Evolutionary conservation across 306 rosid genomes (phyloP).

Genomic region (Dalbergia oliveri): DNA sequence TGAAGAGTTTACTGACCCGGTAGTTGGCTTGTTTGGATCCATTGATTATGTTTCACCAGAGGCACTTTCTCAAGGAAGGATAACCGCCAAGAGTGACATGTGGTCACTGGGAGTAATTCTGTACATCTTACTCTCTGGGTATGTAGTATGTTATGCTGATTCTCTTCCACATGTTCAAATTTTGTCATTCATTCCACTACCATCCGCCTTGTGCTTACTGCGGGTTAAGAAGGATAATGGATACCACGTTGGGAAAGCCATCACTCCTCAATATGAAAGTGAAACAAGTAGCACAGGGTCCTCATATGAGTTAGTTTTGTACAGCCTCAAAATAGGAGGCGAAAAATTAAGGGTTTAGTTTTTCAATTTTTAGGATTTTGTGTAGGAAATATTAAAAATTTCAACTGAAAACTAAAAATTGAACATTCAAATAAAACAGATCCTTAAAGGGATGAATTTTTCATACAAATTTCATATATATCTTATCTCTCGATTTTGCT

Average conservation of each 20-base stretch:
- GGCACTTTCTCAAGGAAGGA: constrained; percentile 83
- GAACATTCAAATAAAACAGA: too few relatives aligned
- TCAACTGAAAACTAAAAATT: too few relatives aligned
- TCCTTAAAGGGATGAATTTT: neutral
- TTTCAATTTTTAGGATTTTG: too few relatives aligned
- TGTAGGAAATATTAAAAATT: too few relatives aligned
- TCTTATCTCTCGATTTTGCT: constrained; percentile 13
- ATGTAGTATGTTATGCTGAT: constrained; percentile 10
- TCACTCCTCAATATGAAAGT: too few relatives aligned
- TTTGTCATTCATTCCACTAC: too few relatives aligned
- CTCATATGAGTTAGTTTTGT: neutral
- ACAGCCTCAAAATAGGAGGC: neutral
- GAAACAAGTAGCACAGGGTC: neutral
- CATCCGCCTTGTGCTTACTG: too few relatives aligned
- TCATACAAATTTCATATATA: neutral
- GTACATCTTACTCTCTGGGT: constrained; percentile 92
- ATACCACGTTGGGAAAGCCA: too few relatives aligned
- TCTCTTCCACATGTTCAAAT: too few relatives aligned
- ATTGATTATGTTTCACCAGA: constrained; percentile 96
- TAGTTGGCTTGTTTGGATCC: constrained; percentile 96
- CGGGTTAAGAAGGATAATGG: too few relatives aligned
- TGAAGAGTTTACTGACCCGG: constrained; percentile 89
- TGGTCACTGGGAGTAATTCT: constrained; percentile 93
- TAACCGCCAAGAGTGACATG: constrained; percentile 86
- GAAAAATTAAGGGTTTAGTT: neutral